Conservation (phyloP, 495 filamentous ascomycete species). For the Talaromyces nanjingensis region DNA sequence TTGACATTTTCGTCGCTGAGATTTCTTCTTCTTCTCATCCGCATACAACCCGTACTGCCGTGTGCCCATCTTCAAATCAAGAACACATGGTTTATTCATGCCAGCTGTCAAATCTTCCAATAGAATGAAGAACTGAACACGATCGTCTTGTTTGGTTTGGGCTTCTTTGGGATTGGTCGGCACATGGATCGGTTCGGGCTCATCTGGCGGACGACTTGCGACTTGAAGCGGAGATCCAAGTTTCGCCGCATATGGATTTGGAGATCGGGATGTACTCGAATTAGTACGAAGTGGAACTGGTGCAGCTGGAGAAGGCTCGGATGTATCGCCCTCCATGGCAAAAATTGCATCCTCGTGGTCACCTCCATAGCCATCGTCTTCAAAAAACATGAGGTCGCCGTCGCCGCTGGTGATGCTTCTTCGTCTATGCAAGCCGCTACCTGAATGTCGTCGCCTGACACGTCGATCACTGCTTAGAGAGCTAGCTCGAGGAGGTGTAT, state of each 20-base stretch:
- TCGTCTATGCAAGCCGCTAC: conserved; percentile 66
- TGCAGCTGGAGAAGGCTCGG: conserved; percentile 11
- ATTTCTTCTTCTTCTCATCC: conserved; percentile 82
- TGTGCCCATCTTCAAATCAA: conserved; percentile 99
- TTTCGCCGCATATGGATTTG: background rate
- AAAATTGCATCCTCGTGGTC: conserved; percentile 72
- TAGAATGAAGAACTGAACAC: conserved; percentile 87
- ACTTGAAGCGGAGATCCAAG: conserved; percentile 9
- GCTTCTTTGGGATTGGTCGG: conserved; percentile 76
- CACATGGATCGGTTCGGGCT: conserved; percentile 19
- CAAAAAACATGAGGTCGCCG: conserved; percentile 73
- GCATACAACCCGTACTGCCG: conserved; percentile 96
- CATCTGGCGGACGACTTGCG: conserved; percentile 8
- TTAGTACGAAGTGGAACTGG: background rate
- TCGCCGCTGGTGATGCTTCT: conserved; percentile 51
- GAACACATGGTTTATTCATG: conserved; percentile 92
- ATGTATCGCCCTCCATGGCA: conserved; percentile 56
- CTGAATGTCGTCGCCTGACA: conserved; percentile 64
- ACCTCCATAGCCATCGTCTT: conserved; percentile 78
- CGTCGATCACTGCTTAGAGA: conserved; percentile 25
- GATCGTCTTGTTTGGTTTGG: conserved; percentile 57
- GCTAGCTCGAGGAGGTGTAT: conserved; percentile 22
- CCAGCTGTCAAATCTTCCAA: conserved; percentile 96
- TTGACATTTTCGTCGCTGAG: conserved; percentile 86
- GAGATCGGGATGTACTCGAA: background rate